Percentiles rank a stretch among this genome's conserved stretches.
Conservation (phyloP, 2,329 filamentous ascomycete genomes). For the Alternaria viburni region DNA sequence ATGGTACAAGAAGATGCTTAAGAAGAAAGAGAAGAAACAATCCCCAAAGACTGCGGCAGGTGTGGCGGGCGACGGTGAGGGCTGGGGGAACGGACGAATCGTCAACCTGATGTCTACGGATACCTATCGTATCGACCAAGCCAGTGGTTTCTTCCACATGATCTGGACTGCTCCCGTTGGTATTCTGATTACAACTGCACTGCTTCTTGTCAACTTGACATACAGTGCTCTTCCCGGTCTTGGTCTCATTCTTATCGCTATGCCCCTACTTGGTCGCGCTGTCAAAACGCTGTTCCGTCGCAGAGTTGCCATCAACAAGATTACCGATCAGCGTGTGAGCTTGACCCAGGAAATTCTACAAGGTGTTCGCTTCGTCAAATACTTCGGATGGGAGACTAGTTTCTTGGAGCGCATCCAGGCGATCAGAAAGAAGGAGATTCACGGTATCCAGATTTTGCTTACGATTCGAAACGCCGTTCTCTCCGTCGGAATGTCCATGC, state of each 20-base stretch:
- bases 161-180: conserved; percentile 85
- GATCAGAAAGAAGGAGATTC: conserved; percentile 78
- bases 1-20: conserved; percentile 56
- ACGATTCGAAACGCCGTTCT: conserved; percentile 85
- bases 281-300: conserved; percentile 79
- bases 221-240: conserved; percentile 92
- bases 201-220: conserved; percentile 84
- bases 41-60: conserved; percentile 55
- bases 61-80: conserved; percentile 72
- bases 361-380: conserved; percentile 94
- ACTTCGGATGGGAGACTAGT: conserved; percentile 91
- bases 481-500: conserved; percentile 82
- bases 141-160: conserved; percentile 87
- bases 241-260: conserved; percentile 76
- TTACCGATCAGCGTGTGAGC: conserved; percentile 90
- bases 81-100: conserved; percentile 92
- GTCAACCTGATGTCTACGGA: conserved; percentile 95
- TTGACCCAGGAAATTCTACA: conserved; percentile 92
- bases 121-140: conserved; percentile 89
- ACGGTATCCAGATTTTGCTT: conserved; percentile 81
- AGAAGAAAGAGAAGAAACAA: conserved; percentile 48
- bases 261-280: conserved; percentile 78
- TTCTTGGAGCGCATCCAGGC: conserved; percentile 79
- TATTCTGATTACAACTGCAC: conserved; percentile 76
- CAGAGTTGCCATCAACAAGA: conserved; percentile 83